Evolutionary conservation across 2,329 filamentous ascomycete species (phyloP), one percentile per base, ranked within the genome.

Genomic region (Alternaria arbusti): DNA sequence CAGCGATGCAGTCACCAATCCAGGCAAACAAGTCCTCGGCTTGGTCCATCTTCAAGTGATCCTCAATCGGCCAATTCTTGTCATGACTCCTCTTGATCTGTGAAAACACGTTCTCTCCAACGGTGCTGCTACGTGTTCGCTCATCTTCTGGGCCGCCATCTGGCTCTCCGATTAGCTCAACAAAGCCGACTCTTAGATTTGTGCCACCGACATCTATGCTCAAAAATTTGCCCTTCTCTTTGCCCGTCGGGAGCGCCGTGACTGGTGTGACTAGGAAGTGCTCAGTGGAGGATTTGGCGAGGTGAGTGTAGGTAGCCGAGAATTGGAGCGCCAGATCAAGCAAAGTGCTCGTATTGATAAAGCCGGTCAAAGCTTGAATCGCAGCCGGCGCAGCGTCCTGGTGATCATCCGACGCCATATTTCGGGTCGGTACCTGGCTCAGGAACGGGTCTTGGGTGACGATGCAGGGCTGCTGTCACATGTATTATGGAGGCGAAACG

Each of bases 1-100:
- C 85, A 13, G 90, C 90, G 70, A 96, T 92, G 72, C 90, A 91
- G 70, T 87, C 84, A 25, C 92, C 92, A 68, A 96, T 92, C 92
- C 92, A 96, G n/a, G 85, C 81, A 77, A 96, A 96, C 3, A 95
- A 82, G 61, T 89, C 88, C 60, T 93, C 89, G 1, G 90, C 88
- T 66, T 94, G 90, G 69, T 93, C 88, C 77, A 87, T 88, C 74
- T 93, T 93, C 66, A 94, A 80, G 58, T 90, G 87, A 45, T 93
- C 88, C 51, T 86, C 86, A 70, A 94, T 94, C 8, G 90, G 87
- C 91, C 91, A 94, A 57, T 87, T 87, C 67, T 85, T 89, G 76
- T 94, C 91, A 59, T 92, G 80, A 6, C 87, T 86, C 50, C 89
- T 84, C 36, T 83, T 83, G 30, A 91, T 82, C 46, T 84, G 84